phyloP scores from a whole-genome alignment of 345 rosid species.

The Eucalyptus sp. region DNA sequence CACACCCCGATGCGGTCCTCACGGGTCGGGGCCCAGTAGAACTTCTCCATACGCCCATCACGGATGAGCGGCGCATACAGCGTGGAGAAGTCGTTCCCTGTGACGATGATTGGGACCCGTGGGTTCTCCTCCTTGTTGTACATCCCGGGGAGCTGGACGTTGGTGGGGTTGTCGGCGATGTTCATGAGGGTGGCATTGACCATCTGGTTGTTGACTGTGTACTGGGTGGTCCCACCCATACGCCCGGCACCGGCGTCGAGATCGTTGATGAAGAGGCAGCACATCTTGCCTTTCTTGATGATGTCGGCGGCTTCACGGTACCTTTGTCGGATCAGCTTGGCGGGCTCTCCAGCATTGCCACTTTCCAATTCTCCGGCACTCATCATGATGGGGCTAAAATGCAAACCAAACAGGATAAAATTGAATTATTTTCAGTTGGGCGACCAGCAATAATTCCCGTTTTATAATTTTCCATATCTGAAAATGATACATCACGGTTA shows the following conservation, averaged over 20 bases:
- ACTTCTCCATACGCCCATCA: constrained; percentile 99
- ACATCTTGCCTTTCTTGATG: constrained; percentile 93
- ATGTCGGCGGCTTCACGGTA: constrained; percentile 97
- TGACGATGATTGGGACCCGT: constrained; percentile 91
- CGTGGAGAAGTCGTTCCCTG: constrained; percentile 99
- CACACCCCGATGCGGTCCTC: constrained; percentile 95
- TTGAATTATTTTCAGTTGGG: background rate
- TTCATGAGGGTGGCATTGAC: constrained; percentile 99
- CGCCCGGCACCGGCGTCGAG: constrained; percentile 98
- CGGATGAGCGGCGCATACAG: constrained; percentile 96
- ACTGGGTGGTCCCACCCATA: constrained; percentile 92
- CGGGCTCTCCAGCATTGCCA: constrained; percentile 94
- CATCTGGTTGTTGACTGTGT: constrained; percentile 99
- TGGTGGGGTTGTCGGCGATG: constrained; percentile 95
- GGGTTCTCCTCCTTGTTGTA: constrained; percentile 98
- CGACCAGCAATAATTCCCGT: background rate
- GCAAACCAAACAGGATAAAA: background rate
- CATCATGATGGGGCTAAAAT: constrained; percentile 94
- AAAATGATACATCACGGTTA: background rate
- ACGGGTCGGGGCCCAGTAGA: constrained; percentile 98
- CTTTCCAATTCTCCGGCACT: constrained; percentile 99
- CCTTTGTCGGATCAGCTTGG: constrained; percentile 94
- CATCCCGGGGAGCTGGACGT: constrained; percentile 96
- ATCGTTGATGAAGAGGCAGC: constrained; percentile 90
- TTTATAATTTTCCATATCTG: background rate